phyloP scores from a whole-genome alignment of 306 rosid genomes.

The Cucurbita maxima region DNA sequence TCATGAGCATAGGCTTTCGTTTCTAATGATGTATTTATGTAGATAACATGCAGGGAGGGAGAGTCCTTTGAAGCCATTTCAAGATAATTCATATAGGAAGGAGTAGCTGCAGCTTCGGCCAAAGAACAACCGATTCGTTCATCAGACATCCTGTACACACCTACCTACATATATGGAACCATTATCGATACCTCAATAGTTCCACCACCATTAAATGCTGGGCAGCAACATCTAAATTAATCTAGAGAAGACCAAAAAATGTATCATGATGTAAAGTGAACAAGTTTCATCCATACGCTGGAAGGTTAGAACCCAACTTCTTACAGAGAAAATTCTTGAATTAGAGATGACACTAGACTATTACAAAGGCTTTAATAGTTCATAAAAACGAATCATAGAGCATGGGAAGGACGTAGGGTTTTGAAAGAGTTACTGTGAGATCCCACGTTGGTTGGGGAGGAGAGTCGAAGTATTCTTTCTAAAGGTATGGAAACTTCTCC shows the following conservation, averaged over 20 bases:
- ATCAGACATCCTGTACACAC: constrained; percentile 79
- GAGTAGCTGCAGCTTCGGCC: constrained; percentile 86
- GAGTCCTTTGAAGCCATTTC: constrained; percentile 54
- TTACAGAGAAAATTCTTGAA: background rate
- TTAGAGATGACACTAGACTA: background rate
- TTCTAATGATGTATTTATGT: constrained; percentile 80
- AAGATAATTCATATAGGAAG: constrained; percentile 72
- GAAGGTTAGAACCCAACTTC: background rate
- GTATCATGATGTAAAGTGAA: background rate
- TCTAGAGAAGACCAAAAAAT: background rate
- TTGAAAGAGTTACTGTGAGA: background rate
- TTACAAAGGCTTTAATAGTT: background rate
- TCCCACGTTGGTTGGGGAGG: no score
- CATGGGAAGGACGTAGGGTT: background rate
- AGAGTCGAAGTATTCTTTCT: no score
- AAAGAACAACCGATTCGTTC: constrained; percentile 84
- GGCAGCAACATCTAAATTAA: background rate
- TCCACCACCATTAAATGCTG: background rate
- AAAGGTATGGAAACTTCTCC: no score
- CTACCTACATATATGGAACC: constrained; percentile 45
- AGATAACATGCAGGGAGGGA: constrained; percentile 76
- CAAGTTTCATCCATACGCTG: background rate
- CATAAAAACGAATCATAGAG: background rate
- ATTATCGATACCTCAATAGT: constrained; percentile 1
- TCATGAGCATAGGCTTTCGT: constrained; percentile 94